phyloP scores from a whole-genome alignment of 495 filamentous ascomycete species.

The Annulohypoxylon maeteangense region DNA sequence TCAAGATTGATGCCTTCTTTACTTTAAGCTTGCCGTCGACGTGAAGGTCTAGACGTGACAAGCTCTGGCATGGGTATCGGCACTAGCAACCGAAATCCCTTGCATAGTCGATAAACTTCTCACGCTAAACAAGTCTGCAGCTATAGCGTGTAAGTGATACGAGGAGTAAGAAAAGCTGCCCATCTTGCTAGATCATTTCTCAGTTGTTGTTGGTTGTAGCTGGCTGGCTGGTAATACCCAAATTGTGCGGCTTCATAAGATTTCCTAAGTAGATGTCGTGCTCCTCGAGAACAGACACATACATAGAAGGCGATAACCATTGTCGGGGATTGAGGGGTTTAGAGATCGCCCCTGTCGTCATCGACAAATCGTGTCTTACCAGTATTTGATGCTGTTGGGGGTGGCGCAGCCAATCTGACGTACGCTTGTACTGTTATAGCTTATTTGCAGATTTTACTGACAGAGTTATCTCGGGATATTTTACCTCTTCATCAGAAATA shows the following conservation, averaged over 20 bases:
- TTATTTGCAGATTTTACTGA: neutral
- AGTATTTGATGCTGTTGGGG: conserved; percentile 20
- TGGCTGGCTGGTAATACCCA: neutral
- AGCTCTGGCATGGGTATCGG: conserved; percentile 1
- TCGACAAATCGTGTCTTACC: conserved; percentile 9
- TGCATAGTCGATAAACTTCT: conserved; percentile 14
- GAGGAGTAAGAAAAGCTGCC: neutral
- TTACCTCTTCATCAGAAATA: too few relatives aligned
- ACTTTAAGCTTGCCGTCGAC: neutral
- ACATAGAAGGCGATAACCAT: neutral
- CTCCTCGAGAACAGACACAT: neutral
- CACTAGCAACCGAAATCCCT: conserved; percentile 3
- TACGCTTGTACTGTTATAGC: neutral
- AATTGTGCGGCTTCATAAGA: neutral
- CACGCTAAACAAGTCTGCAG: conserved; percentile 6
- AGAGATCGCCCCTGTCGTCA: conserved; percentile 19
- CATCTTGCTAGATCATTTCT: neutral
- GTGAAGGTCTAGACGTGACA: too few relatives aligned
- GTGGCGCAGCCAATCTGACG: conserved; percentile 36
- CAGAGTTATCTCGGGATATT: neutral
- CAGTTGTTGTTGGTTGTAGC: too few relatives aligned
- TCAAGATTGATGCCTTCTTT: neutral
- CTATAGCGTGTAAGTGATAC: conserved; percentile 3
- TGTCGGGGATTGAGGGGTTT: neutral
- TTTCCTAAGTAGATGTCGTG: neutral